These are phyloP conservation scores for Starmera caribaea DNA, from an alignment of 805 yeast species.

Conservation along the genomic window DNA sequence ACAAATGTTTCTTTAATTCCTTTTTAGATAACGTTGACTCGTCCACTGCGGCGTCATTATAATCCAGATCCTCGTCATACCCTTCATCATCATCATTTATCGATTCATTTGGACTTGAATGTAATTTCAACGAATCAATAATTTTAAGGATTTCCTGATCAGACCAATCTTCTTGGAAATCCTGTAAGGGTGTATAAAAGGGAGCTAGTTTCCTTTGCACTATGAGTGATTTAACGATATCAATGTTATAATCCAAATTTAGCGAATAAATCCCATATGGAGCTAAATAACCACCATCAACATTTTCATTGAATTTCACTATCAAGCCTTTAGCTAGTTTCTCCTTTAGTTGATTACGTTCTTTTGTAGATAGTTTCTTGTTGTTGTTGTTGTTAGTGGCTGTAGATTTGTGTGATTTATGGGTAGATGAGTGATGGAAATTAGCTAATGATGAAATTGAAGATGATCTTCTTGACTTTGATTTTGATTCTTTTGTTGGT, in stretches of 20 bases:
- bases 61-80: slow-evolving; percentile 53
- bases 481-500: slow-evolving; percentile 27
- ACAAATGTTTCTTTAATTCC: slow-evolving; percentile 33
- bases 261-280: slow-evolving; percentile 82
- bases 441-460: slow-evolving; percentile 6
- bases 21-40: slow-evolving; percentile 26
- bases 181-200: slow-evolving; percentile 82
- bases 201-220: slow-evolving; percentile 73
- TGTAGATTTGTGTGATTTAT: slow-evolving; percentile 3
- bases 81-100: slow-evolving; percentile 54
- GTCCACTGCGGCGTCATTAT: slow-evolving; percentile 45
- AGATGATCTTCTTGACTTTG: slow-evolving; percentile 6
- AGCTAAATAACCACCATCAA: slow-evolving; percentile 91
- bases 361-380: slow-evolving; percentile 37
- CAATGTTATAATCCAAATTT: slow-evolving; percentile 63
- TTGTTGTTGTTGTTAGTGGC: background rate
- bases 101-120: slow-evolving; percentile 38
- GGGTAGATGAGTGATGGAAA: slow-evolving; percentile 4
- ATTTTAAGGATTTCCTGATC: slow-evolving; percentile 54
- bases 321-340: slow-evolving; percentile 46
- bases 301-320: slow-evolving; percentile 56
- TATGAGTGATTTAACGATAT: slow-evolving; percentile 63
- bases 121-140: slow-evolving; percentile 43
- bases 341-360: slow-evolving; percentile 43
- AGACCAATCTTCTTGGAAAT: slow-evolving; percentile 62